Evolutionary conservation across 1,139 yeast species (phyloP), one percentile per base, ranked within the genome.

Genomic region (Suhomyces atakaporum): DNA sequence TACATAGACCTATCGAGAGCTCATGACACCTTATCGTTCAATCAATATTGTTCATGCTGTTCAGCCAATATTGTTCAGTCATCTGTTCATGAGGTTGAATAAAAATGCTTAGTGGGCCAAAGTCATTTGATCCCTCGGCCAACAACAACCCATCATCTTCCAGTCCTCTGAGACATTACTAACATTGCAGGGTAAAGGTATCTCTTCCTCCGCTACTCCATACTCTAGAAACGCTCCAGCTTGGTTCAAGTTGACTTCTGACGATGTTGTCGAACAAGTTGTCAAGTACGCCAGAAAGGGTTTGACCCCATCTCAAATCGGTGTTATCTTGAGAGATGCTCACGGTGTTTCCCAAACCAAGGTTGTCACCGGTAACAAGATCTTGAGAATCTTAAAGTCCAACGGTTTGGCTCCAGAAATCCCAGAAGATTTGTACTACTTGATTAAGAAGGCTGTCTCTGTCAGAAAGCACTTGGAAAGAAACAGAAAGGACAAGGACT

Each of bases 401-500:
- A 88, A 89, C 81, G 99, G 98, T 86, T 84, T 94, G 70, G 98
- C 97, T 67, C 97, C 99, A 74, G 98, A 92, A 78, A 85, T 92
- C 66, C 99, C 99, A 77, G 99, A 92, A 83, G 99, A 92, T 73
- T 86, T 92, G 69, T 92, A 92, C 94, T 90, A 77, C 78, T 86
- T 92, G 77, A 94, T 92, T 71, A 92, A 92, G 90, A 92, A 92
- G 84, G 99, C 99, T 73, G 97, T 92, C 66, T 69, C 97, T 59
- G 96, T 94, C 75, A 90, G 99, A 88, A 94, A 94, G 87, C 99
- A 92, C 79, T 86, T 92, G 73, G 99, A 94, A 81, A 88, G 95
- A 79, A 92, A 92, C 97, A 89, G 99, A 86, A 94, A 92, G 84
- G 99, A 92, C 80, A 90, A 92, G 84, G 98, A 92, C 79, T 92